Evolutionary conservation across 108 stramenopile genomes (phyloP), one percentile per base, ranked within the genome.

Genomic region (Discostella pseudostelligera): DNA sequence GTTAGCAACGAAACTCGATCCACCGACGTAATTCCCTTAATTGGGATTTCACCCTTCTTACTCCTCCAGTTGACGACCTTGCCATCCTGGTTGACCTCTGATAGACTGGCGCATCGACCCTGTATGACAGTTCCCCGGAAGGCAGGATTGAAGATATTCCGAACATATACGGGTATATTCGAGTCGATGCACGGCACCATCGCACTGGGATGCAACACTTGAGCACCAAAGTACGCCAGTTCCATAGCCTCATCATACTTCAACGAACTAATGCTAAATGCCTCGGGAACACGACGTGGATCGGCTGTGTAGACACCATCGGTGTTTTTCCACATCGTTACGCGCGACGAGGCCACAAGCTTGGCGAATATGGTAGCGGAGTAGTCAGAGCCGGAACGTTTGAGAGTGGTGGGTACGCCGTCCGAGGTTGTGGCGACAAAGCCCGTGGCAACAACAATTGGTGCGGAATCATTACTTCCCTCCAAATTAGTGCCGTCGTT

Each of bases 211-310:
- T 95, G 87, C 39, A 95, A 69, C 8, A 92, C 91, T 63, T 95
- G 89, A 9, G 93, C 93, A 35, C 93, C 93, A 72, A 95, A 95
- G 66, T 91, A 95, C 20, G 93, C 93, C 26, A 95, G 84, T 65
- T 95, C 93, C 85, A 95, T 84, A 25, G 93, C 93, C 70, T 95
- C 93, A 62, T 88, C 88, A 80, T 90, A 95, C 50, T 84, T 89
- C 39, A 95, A 69, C 10, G 87, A 76, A 22, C 44, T 48, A 29
- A 89, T 81, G 56, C 78, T 54, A 46, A 90, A 87, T n/a, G 91
- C 91, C 74, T 91, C 93, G 2, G 91, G 91, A 36, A 95, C 93
- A 37, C 91, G 79, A 24, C 93, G 83, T 12, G 93, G 93, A 69
- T 95, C 93, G 51, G 93, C 93, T 43, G 87, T 86, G 45, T 87